Percentiles rank a stretch among this genome's conserved stretches.
Evolutionary conservation across 306 rosid genomes (phyloP).

Genomic region (Trichosanthes cucumerina): DNA sequence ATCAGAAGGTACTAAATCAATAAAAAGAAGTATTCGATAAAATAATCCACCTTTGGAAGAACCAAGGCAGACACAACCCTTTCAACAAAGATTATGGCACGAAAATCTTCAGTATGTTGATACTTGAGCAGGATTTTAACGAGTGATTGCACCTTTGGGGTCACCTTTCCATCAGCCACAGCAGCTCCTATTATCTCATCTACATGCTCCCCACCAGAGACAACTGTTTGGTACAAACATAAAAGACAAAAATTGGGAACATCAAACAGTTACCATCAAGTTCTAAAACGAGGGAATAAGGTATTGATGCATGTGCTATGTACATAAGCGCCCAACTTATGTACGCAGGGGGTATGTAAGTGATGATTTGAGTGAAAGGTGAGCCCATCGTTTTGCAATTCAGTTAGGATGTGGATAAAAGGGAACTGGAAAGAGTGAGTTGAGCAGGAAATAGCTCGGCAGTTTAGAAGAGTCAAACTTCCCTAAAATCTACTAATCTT

Average conservation of each 20-base stretch:
- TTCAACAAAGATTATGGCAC: conserved; percentile 96
- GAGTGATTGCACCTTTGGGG: conserved; percentile 96
- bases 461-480: too few relatives aligned
- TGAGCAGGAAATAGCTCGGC: too few relatives aligned
- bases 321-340: neutral
- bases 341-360: neutral
- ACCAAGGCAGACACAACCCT: conserved; percentile 97
- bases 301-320: neutral
- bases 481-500: too few relatives aligned
- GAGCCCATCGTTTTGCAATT: neutral
- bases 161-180: conserved; percentile 98
- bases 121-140: conserved; percentile 82
- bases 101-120: conserved; percentile 89
- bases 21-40: conserved; percentile 10
- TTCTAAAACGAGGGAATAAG: neutral
- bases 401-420: neutral
- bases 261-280: conserved; percentile 1
- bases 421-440: neutral
- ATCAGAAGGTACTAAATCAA: conserved; percentile 20
- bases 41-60: conserved; percentile 79
- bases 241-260: neutral
- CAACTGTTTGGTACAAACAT: conserved; percentile 35
- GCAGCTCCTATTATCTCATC: conserved; percentile 97
- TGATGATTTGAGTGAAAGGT: neutral
- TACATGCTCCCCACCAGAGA: conserved; percentile 98